Conservation (phyloP, 306 rosid genomes). For the Biancaea sappan region DNA sequence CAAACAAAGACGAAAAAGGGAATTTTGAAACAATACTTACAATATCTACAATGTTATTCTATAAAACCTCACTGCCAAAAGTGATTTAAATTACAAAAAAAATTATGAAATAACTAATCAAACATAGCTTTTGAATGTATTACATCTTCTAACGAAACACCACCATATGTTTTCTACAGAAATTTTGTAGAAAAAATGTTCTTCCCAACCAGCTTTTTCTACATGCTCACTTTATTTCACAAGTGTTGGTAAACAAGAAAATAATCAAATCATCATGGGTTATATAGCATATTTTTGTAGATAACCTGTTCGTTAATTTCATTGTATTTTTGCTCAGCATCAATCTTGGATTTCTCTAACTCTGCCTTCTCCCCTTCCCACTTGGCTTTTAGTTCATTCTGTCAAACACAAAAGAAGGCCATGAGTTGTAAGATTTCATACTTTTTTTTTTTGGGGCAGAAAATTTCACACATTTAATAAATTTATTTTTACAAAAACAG, state of each 20-base stretch:
- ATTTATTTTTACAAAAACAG: not conserved
- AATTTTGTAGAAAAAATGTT: too few species aligned
- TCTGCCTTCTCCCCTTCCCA: constrained; percentile 68
- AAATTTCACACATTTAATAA: not conserved
- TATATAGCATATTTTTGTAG: not conserved
- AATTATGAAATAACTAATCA: not conserved
- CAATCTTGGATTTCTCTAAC: constrained; percentile 56
- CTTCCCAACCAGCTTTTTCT: not conserved
- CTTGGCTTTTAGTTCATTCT: constrained; percentile 76
- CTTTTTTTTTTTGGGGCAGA: too few species aligned
- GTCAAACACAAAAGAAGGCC: constrained; percentile 19
- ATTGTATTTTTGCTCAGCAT: constrained; percentile 69
- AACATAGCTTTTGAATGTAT: not conserved
- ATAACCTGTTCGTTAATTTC: constrained; percentile 95
- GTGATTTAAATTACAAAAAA: not conserved
- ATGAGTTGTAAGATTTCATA: not conserved
- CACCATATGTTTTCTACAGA: too few species aligned
- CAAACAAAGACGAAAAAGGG: not conserved
- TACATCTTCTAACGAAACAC: not conserved
- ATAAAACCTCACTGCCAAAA: not conserved
- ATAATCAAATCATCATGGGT: not conserved
- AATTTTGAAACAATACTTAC: not conserved
- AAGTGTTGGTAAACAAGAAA: not conserved
- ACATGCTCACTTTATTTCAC: not conserved
- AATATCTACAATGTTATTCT: not conserved